Conservation (phyloP, 1,284 basidiomycete species). For the Cutaneotrichosporon daszewskae region DNA sequence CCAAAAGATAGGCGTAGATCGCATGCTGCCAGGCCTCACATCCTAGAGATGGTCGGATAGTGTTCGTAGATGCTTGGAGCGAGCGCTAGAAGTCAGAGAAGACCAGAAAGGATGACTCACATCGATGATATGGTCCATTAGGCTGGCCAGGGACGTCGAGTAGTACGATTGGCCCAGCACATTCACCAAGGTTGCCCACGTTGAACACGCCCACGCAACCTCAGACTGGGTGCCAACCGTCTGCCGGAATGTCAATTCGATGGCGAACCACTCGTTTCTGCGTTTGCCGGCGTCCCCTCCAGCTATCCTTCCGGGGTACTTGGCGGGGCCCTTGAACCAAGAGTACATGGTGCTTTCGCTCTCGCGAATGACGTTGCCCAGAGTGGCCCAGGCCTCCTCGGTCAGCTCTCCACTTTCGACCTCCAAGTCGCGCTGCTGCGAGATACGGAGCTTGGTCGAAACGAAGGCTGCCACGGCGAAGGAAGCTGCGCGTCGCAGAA, state of each 20-base stretch:
- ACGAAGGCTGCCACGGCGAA: conserved; percentile 30
- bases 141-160: conserved; percentile 21
- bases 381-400: conserved; percentile 20
- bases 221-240: conserved; percentile 27
- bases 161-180: conserved; percentile 41
- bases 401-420: background rate
- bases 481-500: conserved; percentile 28
- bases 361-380: conserved; percentile 17
- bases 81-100: conserved; percentile 27
- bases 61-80: conserved; percentile 29
- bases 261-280: conserved; percentile 30
- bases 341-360: conserved; percentile 27
- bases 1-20: conserved; percentile 40
- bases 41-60: conserved; percentile 29
- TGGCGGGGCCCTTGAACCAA: conserved; percentile 16
- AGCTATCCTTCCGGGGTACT: conserved; percentile 17
- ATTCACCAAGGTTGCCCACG: conserved; percentile 41
- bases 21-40: conserved; percentile 45
- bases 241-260: conserved; percentile 32
- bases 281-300: conserved; percentile 31
- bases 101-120: conserved; percentile 24
- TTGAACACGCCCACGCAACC: conserved; percentile 43
- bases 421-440: conserved; percentile 11
- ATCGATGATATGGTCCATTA: conserved; percentile 42
- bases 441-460: conserved; percentile 23